A percentile compares a stretch with the other conserved stretches of the same genome.
Conservation (phyloP, 805 yeast genomes). For the Metschnikowia reukaufii region DNA sequence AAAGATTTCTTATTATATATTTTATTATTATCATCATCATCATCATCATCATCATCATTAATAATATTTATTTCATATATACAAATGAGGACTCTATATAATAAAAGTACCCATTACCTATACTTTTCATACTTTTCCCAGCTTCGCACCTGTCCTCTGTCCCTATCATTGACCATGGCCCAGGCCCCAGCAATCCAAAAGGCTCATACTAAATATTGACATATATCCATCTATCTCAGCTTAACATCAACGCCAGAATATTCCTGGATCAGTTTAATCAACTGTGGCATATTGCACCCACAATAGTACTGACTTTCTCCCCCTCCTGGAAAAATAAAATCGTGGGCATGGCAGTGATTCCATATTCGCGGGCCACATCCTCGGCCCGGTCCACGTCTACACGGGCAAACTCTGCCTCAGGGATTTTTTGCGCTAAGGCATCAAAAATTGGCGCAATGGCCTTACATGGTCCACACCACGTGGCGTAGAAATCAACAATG, state of each 20-base stretch:
- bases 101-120: no score
- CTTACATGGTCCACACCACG: conserved; percentile 80
- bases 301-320: conserved; percentile 51
- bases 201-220: background rate
- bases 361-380: conserved; percentile 61
- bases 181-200: no score
- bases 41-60: no score
- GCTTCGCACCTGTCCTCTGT: no score
- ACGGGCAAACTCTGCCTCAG: conserved; percentile 60
- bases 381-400: conserved; percentile 67
- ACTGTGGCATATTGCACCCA: conserved; percentile 62
- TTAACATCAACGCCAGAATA: conserved; percentile 30
- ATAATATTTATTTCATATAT: no score
- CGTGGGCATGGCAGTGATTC: conserved; percentile 76
- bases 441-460: conserved; percentile 63
- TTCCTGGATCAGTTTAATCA: conserved; percentile 29
- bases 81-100: no score
- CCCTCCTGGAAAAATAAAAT: conserved; percentile 63
- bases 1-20: no score
- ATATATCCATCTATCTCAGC: conserved; percentile 7
- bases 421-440: conserved; percentile 40
- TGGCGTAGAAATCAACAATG: conserved; percentile 65
- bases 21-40: no score
- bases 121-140: no score
- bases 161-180: no score